Conservation (phyloP, 352 stramenopile species). For the Pythium vanterpoolii region DNA sequence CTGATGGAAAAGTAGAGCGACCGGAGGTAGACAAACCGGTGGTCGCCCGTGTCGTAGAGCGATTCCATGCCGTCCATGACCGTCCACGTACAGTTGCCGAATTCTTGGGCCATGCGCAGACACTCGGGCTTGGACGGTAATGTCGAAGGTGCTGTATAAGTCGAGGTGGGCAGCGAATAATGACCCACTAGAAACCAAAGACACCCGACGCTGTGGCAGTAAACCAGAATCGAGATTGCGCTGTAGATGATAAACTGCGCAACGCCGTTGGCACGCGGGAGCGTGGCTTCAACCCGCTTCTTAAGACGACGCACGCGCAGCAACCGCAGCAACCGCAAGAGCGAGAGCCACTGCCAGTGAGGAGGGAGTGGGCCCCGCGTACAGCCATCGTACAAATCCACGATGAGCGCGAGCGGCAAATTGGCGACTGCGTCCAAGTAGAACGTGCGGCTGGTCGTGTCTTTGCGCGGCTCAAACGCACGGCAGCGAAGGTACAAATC, state of each 20-base stretch:
- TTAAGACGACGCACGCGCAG: conserved; percentile 26
- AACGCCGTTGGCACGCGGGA: conserved; percentile 20
- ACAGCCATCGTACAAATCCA: conserved; percentile 23
- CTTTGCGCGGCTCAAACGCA: conserved; percentile 18
- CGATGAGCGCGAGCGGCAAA: conserved; percentile 23
- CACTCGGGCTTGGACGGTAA: conserved; percentile 21
- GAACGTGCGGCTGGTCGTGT: conserved; percentile 16
- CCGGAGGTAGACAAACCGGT: conserved; percentile 20
- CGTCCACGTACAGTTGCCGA: conserved; percentile 28
- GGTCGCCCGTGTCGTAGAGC: conserved; percentile 7
- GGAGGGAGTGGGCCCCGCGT: conserved; percentile 5
- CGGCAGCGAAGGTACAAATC: conserved; percentile 22
- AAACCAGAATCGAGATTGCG: conserved; percentile 26
- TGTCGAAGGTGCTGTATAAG: not conserved
- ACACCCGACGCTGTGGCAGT: conserved; percentile 27
- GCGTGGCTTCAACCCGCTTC: conserved; percentile 8
- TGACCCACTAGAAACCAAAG: conserved; percentile 27
- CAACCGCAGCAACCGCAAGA: conserved; percentile 24
- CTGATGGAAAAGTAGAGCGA: conserved; percentile 34
- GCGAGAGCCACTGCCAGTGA: conserved; percentile 20
- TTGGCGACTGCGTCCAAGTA: conserved; percentile 22
- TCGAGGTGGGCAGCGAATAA: conserved; percentile 8
- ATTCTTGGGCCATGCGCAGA: conserved; percentile 23
- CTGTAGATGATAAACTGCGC: conserved; percentile 31
- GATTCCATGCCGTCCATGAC: conserved; percentile 25